Percentiles rank a stretch among this genome's conserved stretches.
Evolutionary conservation across 768 basidiomycete species (phyloP).

Genomic region (Suillus subluteus): DNA sequence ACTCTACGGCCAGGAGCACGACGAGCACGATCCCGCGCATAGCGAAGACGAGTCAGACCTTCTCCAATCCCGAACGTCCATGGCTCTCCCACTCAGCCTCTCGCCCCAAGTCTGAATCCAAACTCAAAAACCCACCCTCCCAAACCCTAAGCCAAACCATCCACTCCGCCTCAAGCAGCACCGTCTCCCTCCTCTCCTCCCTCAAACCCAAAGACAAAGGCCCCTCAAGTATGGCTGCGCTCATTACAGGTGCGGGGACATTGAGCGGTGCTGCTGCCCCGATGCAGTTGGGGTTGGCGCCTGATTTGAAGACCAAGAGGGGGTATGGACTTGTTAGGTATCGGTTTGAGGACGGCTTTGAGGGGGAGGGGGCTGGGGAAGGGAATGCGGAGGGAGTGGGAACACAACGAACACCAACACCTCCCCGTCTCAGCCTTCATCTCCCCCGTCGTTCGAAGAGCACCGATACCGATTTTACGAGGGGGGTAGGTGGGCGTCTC

Average conservation of each 20-base stretch:
- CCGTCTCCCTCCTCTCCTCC: constrained; percentile 27
- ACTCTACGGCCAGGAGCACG: constrained; percentile 49
- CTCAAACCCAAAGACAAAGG: constrained; percentile 16
- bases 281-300: constrained; percentile 46
- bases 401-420: constrained; percentile 3
- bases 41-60: constrained; percentile 23
- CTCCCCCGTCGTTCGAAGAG: constrained; percentile 16
- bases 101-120: not conserved
- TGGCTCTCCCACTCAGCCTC: constrained; percentile 16
- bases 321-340: constrained; percentile 72
- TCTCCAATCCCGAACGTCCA: constrained; percentile 23
- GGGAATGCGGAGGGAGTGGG: not conserved
- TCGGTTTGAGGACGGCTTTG: constrained; percentile 12
- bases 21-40: constrained; percentile 21
- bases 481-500: not conserved
- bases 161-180: constrained; percentile 22
- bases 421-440: constrained; percentile 5
- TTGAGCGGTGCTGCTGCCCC: constrained; percentile 67
- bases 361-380: not conserved
- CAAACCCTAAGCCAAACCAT: constrained; percentile 22
- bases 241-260: constrained; percentile 72
- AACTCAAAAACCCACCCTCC: not conserved
- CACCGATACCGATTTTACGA: constrained; percentile 18
- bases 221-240: constrained; percentile 46
- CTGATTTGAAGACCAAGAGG: constrained; percentile 51